phyloP scores from a whole-genome alignment of 805 yeast genomes.

The Scheffersomyces stipitis region DNA sequence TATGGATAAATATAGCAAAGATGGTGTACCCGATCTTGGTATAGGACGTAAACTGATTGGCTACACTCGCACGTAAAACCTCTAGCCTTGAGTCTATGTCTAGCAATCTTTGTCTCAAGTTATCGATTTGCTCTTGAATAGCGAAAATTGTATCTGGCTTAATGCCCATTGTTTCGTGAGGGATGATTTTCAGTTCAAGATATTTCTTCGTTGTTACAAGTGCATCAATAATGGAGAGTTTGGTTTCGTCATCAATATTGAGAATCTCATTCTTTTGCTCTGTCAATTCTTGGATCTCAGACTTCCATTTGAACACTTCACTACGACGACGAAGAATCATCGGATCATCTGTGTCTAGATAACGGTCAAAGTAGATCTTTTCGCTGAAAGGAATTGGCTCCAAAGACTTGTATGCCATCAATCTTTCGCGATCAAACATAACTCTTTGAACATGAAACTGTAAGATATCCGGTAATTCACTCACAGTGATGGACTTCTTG shows the following conservation, averaged over 20 bases:
- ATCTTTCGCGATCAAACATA: conserved; percentile 72
- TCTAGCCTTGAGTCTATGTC: conserved; percentile 41
- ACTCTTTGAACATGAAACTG: conserved; percentile 96
- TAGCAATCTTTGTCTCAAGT: conserved; percentile 47
- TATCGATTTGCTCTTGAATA: conserved; percentile 46
- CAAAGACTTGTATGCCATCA: conserved; percentile 76
- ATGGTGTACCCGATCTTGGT: conserved; percentile 71
- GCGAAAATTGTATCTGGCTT: conserved; percentile 48
- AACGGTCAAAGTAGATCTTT: conserved; percentile 81
- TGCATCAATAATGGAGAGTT: conserved; percentile 36
- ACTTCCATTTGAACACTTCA: conserved; percentile 64
- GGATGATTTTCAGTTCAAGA: conserved; percentile 43
- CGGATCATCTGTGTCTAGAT: conserved; percentile 66
- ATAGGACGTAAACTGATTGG: conserved; percentile 61
- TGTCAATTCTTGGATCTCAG: conserved; percentile 42
- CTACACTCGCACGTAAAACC: conserved; percentile 48
- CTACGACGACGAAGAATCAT: conserved; percentile 52
- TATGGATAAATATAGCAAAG: conserved; percentile 90
- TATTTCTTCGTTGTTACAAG: conserved; percentile 58
- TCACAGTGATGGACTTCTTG: conserved; percentile 69
- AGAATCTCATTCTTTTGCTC: conserved; percentile 42
- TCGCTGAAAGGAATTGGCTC: conserved; percentile 83
- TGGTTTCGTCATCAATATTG: conserved; percentile 37
- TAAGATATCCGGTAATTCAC: conserved; percentile 72
- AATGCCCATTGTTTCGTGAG: conserved; percentile 33